Evolutionary conservation across 2,329 filamentous ascomycete genomes (phyloP), one percentile per base, ranked within the genome.

Genomic region (Leptographium wingfieldii): DNA sequence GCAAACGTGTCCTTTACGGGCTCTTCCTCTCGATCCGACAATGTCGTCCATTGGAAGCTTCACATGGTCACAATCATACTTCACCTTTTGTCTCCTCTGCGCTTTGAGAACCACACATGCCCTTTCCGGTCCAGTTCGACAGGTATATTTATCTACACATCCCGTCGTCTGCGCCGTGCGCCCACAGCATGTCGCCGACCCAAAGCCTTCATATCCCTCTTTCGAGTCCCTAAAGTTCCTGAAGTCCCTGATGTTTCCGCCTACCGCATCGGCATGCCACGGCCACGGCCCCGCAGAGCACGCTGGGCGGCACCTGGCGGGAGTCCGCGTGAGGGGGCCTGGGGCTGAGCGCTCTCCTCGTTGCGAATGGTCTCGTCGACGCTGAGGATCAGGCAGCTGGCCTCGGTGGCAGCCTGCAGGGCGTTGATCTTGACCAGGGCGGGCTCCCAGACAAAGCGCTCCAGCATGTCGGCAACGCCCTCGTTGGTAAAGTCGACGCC

Each of bases 351-450:
- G 69, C 90, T 95, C 78, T 97, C 92, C 78, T 99, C 90, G 75
- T 99, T 99, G 75, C 86, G 91, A 75, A 99, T 97, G 40, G 94
- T 99, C 83, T 99, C 94, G 71, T 99, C 94, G 60, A 99, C 94
- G 67, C 90, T 88, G 68, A 99, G 77, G 66, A 99, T 97, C 77
- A 99, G 76, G 77, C 94, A 99, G 67, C 88, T 88, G 27, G 94
- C 94, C 76, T 99, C 94, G 38, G 92, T 92, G 57, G 94, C 94
- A 25, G 94, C 92, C 77, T 96, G 91, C 65, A 99, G 87, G 66
- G 94, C 94, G 73, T 99, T 99, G 73, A 95, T 81, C 84, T 99
- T 99, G 71, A 99, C 89, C 65, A 97, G 78, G 55, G 89, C 88
- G 6, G 94, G 94, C 76, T 99, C 94, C 94, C 94, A 99, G 51